Conservation (phyloP, 176 grass and related monocot species). For the Juncus inflexus region DNA sequence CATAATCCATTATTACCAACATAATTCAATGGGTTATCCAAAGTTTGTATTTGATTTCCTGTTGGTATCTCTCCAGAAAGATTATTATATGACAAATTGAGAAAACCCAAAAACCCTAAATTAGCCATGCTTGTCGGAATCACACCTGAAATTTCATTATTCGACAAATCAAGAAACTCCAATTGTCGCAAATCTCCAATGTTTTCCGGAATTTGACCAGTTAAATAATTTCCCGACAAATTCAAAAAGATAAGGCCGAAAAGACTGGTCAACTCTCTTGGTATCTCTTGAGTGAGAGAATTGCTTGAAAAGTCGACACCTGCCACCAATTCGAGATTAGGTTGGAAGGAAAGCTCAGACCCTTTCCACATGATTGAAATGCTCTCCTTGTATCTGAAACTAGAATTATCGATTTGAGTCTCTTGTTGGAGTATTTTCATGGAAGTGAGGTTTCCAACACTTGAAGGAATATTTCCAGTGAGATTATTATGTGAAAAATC, state of each 20-base stretch:
- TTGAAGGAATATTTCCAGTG: constrained; percentile 37
- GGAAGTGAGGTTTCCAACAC: constrained; percentile 38
- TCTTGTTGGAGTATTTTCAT: no score
- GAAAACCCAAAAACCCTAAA: not conserved
- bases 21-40: constrained; percentile 39
- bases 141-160: constrained; percentile 36
- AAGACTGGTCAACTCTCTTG: constrained; percentile 40
- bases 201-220: constrained; percentile 30
- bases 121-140: constrained; percentile 38
- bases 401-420: no score
- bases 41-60: constrained; percentile 52
- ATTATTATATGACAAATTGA: constrained; percentile 58
- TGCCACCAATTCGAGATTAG: constrained; percentile 35
- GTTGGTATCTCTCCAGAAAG: constrained; percentile 45
- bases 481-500: constrained; percentile 51
- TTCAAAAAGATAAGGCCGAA: constrained; percentile 56
- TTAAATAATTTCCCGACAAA: constrained; percentile 49
- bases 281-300: constrained; percentile 36
- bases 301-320: constrained; percentile 61
- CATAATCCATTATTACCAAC: constrained; percentile 51
- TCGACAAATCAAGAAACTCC: constrained; percentile 50
- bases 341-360: constrained; percentile 21
- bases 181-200: constrained; percentile 36
- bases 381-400: constrained; percentile 53
- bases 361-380: constrained; percentile 65